These are phyloP conservation scores for Umbilicus rupestris DNA, from an alignment of 164 flowering plant species.

Conservation along the genomic window DNA sequence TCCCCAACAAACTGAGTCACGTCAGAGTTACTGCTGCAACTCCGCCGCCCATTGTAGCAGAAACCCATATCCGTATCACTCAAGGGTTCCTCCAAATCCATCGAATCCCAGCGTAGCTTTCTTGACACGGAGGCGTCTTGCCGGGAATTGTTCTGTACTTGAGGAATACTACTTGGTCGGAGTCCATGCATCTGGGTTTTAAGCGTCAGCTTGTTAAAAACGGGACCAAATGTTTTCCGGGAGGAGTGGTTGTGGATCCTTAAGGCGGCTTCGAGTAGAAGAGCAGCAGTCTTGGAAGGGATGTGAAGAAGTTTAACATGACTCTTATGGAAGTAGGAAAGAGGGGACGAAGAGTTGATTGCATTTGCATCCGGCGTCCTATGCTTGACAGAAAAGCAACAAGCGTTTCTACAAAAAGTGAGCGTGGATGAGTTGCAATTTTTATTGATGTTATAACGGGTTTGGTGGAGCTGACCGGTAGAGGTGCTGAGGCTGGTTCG, in stretches of 20 bases:
- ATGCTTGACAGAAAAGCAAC: background rate
- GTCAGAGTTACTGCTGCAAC: background rate
- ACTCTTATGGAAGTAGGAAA: background rate
- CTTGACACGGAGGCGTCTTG: background rate
- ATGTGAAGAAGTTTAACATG: background rate
- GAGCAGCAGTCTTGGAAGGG: slow-evolving; percentile 6
- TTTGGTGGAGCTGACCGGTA: background rate
- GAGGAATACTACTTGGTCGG: no score
- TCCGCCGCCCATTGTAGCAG: background rate
- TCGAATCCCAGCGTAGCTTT: background rate
- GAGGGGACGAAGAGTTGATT: slow-evolving; percentile 5
- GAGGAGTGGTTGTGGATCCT: background rate
- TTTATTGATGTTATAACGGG: background rate
- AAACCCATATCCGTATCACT: background rate
- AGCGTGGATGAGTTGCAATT: background rate
- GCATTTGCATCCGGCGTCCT: background rate
- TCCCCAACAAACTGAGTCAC: background rate
- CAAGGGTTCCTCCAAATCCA: no score
- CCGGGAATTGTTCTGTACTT: no score
- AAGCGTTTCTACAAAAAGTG: slow-evolving; percentile 4
- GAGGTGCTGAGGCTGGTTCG: background rate
- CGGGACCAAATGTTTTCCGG: background rate
- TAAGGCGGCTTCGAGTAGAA: slow-evolving; percentile 4
- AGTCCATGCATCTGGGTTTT: background rate
- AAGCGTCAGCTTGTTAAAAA: slow-evolving; percentile 5